Conservation (phyloP, 129 eudicot genomes). For the Apium graveolens region DNA sequence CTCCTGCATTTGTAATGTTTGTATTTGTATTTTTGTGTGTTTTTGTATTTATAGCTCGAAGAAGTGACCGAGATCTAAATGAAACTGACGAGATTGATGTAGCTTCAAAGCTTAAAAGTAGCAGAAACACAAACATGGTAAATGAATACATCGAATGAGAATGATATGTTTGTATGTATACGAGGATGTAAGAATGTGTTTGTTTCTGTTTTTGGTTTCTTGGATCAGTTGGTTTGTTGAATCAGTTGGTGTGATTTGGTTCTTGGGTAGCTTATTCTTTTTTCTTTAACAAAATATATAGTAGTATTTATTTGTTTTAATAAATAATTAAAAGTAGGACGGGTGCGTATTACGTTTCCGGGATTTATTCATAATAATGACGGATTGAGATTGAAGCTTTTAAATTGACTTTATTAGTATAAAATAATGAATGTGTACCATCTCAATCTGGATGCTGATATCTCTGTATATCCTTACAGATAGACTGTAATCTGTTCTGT, state of each 20-base stretch:
- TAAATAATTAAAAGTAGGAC: neutral
- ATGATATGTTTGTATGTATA: neutral
- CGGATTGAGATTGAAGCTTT: neutral
- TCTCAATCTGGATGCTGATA: neutral
- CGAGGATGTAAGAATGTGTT: neutral
- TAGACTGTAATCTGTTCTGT: too few species aligned
- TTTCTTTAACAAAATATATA: too few species aligned
- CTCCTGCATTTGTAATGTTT: constrained; percentile 9
- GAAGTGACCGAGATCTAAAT: constrained; percentile 71
- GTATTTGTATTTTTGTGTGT: neutral
- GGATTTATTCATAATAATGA: too few species aligned
- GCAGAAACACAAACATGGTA: constrained; percentile 17
- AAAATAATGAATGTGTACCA: too few species aligned
- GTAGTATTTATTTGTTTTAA: neutral
- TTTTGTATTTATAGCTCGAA: constrained; percentile 32
- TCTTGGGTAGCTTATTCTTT: neutral
- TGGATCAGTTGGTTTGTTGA: neutral
- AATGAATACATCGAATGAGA: constrained; percentile 31
- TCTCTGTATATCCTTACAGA: neutral
- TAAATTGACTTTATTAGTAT: too few species aligned
- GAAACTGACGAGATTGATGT: constrained; percentile 18
- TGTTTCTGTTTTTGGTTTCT: neutral
- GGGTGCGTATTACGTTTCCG: neutral
- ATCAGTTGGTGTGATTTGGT: constrained; percentile 1
- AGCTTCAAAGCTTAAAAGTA: constrained; percentile 19